phyloP scores from a whole-genome alignment of 805 yeast genomes.

The Myxozyma mucilagina region DNA sequence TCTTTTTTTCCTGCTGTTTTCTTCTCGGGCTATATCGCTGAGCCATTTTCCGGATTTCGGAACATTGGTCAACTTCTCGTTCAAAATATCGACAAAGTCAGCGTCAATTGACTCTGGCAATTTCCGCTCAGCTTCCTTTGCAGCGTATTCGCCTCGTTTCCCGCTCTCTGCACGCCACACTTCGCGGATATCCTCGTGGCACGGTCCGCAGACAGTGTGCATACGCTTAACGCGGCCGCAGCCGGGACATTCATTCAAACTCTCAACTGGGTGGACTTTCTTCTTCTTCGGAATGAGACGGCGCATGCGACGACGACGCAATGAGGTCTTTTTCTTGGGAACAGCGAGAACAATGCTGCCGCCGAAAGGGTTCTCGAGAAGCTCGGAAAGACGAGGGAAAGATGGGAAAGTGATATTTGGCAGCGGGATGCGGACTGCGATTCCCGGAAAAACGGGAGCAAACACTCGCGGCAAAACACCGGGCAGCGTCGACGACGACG shows the following conservation, averaged over 20 bases:
- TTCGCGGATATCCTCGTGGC: conserved; percentile 77
- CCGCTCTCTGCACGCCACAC: conserved; percentile 56
- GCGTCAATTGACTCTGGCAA: conserved; percentile 24
- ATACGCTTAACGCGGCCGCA: conserved; percentile 92
- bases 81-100: conserved; percentile 15
- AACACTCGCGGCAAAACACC: too few species aligned
- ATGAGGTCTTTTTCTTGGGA: conserved; percentile 91
- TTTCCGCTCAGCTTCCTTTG: neutral
- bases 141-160: neutral
- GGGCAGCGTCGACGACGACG: too few species aligned
- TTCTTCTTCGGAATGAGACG: conserved; percentile 80
- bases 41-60: conserved; percentile 21
- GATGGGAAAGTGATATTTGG: conserved; percentile 12
- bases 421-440: conserved; percentile 21
- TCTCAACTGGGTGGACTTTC: conserved; percentile 71
- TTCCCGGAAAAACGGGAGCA: too few species aligned
- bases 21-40: conserved; percentile 32
- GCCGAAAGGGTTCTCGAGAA: conserved; percentile 45
- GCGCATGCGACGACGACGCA: conserved; percentile 80
- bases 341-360: conserved; percentile 78
- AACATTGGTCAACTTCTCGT: conserved; percentile 20
- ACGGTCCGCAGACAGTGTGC: conserved; percentile 88
- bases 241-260: conserved; percentile 88
- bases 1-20: conserved; percentile 24
- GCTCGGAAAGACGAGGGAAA: conserved; percentile 14